Base-by-base conservation (phyloP, 2,329 filamentous ascomycete genomes). In the Claviceps sp. region DNA sequence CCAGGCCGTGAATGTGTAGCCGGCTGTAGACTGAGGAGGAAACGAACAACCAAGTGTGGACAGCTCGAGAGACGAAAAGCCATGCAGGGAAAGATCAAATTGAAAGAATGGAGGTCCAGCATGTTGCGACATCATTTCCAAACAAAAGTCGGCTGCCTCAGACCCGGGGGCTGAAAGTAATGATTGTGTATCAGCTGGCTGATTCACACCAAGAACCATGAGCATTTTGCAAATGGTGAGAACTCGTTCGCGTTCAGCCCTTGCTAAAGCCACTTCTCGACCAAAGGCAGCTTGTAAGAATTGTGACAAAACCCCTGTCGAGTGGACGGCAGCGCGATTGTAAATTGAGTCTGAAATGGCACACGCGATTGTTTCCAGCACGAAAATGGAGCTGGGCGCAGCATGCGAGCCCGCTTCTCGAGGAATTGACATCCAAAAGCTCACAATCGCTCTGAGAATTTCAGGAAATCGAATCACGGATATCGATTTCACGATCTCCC, bases 1-100 rank as follows among this genome's bases (percentile, higher is more conserved):
- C 93, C 93, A 98, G 0, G 88, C 80, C 45, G 86, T 80, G 54
- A 98, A 85, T 1, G 89, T 95, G 68, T 97, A 98, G 20, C 93
- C 94, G n/a, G 76, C 73, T 9, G 83, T 79, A 17, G 83, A 81
- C 51, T 80, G 76, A 1, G 93, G 89, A 11, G 93, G 94, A 60
- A 98, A 98, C 1, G 81, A 70, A 36, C 86, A 82, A 5, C 88
- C 88, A 26, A 98, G 73, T n/a, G 82, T 90, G 7, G 88, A 80
- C 29, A 98, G 73, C 64, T 98, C 94, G 55, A 97, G 79, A 0
- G 93, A 95, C 14, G 88, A 86, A 66, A 88, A 91, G 0, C 94
- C 94, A 64, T 89, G 78, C 16, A 88, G 71, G 1, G 89, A 93
- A 22, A 98, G 74, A 64, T 98, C 93, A 66, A 98, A 97, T 59